Conservation (phyloP, 257 asterid genomes). For the Gentiana dahurica region DNA sequence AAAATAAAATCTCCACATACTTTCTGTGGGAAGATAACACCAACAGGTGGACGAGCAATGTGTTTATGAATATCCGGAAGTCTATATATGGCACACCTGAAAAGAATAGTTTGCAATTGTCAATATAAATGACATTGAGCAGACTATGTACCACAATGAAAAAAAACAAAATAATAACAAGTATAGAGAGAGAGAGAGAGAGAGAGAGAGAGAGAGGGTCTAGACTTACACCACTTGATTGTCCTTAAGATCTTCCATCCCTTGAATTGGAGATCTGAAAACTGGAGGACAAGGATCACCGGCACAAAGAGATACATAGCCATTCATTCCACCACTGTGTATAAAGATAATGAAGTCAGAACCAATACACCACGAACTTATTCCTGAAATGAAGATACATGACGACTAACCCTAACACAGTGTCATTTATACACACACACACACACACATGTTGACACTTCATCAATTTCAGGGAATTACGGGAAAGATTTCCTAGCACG, state of each 20-base stretch:
- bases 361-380: slow-evolving; percentile 10
- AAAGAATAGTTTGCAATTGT: neutral
- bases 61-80: slow-evolving; percentile 79
- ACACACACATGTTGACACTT: neutral
- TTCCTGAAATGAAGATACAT: neutral
- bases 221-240: slow-evolving; percentile 83
- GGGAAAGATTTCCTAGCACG: no score
- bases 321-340: slow-evolving; percentile 93
- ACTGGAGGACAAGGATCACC: slow-evolving; percentile 94
- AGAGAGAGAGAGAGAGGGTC: neutral
- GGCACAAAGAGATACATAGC: slow-evolving; percentile 64
- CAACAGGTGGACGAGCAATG: slow-evolving; percentile 73
- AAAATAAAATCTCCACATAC: slow-evolving; percentile 18
- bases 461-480: no score
- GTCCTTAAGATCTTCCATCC: slow-evolving; percentile 73
- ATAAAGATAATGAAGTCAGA: slow-evolving; percentile 27
- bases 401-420: neutral
- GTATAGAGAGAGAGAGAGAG: slow-evolving; percentile 3
- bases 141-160: neutral
- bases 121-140: no score
- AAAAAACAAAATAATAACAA: neutral
- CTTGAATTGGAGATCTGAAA: slow-evolving; percentile 77
- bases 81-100: slow-evolving; percentile 82
- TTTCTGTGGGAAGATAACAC: slow-evolving; percentile 74
- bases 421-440: neutral